Percentiles rank a stretch among this genome's conserved stretches.
These are phyloP conservation scores for Gossypium longicalyx DNA, from an alignment of 345 rosid genomes.

Conservation along the genomic window DNA sequence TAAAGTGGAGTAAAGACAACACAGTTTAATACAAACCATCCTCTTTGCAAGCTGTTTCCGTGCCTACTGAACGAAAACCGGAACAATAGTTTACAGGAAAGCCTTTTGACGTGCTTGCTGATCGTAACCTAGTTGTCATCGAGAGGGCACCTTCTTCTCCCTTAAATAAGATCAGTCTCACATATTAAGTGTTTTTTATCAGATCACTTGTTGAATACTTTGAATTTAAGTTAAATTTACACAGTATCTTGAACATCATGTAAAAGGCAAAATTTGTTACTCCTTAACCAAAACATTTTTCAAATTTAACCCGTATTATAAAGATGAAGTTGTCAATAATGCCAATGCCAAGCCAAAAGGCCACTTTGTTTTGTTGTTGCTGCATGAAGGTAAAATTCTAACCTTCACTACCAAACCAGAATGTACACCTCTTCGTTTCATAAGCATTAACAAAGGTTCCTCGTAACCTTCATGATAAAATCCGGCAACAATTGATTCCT, in stretches of 20 bases:
- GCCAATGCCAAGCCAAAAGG: not conserved
- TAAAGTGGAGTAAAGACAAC: not conserved
- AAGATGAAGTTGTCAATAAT: not conserved
- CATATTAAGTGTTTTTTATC: not conserved
- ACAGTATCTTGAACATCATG: not conserved
- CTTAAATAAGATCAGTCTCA: conserved; percentile 34
- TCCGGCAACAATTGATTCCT: conserved; percentile 86
- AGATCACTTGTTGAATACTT: not conserved
- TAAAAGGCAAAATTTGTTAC: not conserved
- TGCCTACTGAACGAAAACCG: conserved; percentile 69
- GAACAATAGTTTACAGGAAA: conserved; percentile 92
- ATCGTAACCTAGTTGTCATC: conserved; percentile 81
- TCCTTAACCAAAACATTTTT: conserved; percentile 5
- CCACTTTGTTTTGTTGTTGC: not conserved
- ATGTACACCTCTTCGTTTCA: conserved; percentile 95
- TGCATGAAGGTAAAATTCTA: conserved; percentile 26
- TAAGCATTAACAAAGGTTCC: conserved; percentile 93
- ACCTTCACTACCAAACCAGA: conserved; percentile 97
- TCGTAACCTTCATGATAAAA: conserved; percentile 93
- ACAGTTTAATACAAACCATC: conserved; percentile 50
- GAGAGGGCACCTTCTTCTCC: conserved; percentile 99
- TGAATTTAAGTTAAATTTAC: not conserved
- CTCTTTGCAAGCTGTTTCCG: conserved; percentile 54
- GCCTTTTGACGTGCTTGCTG: conserved; percentile 73
- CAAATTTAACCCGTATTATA: too few relatives aligned